These are phyloP conservation scores for Dioscorea alata DNA, from an alignment of 106 monocot genomes.

Conservation along the genomic window DNA sequence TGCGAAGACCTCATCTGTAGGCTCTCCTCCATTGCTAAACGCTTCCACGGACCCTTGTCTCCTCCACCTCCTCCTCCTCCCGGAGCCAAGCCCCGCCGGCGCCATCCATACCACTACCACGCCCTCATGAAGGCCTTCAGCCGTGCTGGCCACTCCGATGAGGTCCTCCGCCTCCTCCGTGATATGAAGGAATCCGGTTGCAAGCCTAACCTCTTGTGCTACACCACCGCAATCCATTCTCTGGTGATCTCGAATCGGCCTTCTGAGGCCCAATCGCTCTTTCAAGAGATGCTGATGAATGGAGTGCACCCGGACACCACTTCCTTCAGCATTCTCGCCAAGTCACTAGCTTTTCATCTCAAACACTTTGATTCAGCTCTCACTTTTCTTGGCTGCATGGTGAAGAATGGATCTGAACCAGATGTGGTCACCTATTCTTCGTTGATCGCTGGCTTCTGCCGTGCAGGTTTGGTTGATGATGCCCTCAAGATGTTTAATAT, in stretches of 20 bases:
- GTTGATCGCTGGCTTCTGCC: not conserved
- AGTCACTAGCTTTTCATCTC: not conserved
- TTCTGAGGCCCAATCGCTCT: not conserved
- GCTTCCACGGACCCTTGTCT: not conserved
- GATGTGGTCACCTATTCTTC: slow-evolving; percentile 9
- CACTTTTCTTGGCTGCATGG: not conserved
- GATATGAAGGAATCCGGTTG: slow-evolving; percentile 20
- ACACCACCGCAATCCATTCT: slow-evolving; percentile 9
- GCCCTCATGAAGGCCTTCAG: slow-evolving; percentile 27
- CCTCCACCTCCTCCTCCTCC: not conserved
- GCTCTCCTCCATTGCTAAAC: not conserved
- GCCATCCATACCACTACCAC: slow-evolving; percentile 19
- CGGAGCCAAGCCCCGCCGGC: slow-evolving; percentile 2
- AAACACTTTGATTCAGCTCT: not conserved
- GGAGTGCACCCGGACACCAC: slow-evolving; percentile 2
- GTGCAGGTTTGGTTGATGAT: slow-evolving; percentile 3
- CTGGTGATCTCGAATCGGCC: slow-evolving; percentile 3
- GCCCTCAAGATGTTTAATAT: not conserved
- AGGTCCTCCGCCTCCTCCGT: slow-evolving; percentile 32
- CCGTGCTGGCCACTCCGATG: slow-evolving; percentile 16
- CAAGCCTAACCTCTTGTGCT: not conserved
- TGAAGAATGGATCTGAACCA: not conserved
- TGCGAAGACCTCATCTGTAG: not conserved
- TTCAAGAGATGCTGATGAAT: slow-evolving; percentile 1
- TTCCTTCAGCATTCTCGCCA: slow-evolving; percentile 9